These are phyloP conservation scores for Smallanthus sonchifolius DNA, from an alignment of 129 eudicot species.

Conservation along the genomic window DNA sequence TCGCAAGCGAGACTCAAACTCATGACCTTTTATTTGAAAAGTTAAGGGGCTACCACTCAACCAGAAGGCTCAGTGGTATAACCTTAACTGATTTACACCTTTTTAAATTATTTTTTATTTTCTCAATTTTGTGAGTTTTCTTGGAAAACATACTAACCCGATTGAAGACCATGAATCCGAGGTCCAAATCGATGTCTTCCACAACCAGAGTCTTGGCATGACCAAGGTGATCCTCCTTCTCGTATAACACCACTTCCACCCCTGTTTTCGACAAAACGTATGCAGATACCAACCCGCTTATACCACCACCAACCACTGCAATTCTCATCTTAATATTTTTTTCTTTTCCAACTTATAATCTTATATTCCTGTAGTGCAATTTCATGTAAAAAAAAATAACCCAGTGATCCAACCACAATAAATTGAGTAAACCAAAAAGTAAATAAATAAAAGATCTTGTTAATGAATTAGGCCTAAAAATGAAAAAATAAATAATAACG, in stretches of 20 bases:
- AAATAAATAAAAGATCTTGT: too few relatives aligned
- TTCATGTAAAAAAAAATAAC: neutral
- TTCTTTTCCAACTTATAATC: neutral
- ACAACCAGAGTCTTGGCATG: constrained; percentile 32
- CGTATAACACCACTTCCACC: constrained; percentile 36
- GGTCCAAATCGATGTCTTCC: constrained; percentile 34
- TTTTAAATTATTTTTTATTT: too few relatives aligned
- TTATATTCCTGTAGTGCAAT: neutral
- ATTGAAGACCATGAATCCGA: constrained; percentile 40
- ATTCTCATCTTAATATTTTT: constrained; percentile 20
- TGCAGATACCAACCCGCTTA: constrained; percentile 42
- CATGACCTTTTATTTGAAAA: too few relatives aligned
- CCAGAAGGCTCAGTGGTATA: too few relatives aligned
- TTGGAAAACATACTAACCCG: constrained; percentile 15
- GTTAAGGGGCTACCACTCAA: too few relatives aligned
- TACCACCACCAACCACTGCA: constrained; percentile 38
- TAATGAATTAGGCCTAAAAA: too few relatives aligned
- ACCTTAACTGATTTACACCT: too few relatives aligned
- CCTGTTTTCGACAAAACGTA: constrained; percentile 34
- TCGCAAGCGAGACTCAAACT: too few relatives aligned
- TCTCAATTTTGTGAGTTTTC: too few relatives aligned
- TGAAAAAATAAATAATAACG: too few relatives aligned
- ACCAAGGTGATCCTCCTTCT: constrained; percentile 33
- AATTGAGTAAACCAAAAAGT: too few relatives aligned
- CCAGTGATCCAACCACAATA: neutral